These are phyloP conservation scores for Colletotrichum sp. DNA, from an alignment of 2,329 filamentous ascomycete genomes.

Conservation along the genomic window DNA sequence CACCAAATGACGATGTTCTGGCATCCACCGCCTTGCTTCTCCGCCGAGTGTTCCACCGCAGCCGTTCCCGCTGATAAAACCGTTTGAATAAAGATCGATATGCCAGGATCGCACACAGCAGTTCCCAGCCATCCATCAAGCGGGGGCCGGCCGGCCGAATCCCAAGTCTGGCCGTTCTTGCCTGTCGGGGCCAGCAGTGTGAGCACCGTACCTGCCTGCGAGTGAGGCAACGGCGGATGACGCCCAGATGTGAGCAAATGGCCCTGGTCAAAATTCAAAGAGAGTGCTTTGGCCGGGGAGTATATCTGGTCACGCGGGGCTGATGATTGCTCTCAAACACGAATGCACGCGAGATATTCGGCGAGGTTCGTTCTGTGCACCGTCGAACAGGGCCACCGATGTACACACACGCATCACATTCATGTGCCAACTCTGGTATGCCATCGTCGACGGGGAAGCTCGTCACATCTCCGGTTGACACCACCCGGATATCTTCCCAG, in stretches of 20 bases:
- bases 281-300: not conserved
- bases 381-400: not conserved
- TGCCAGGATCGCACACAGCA: not conserved
- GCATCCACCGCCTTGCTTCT: not conserved
- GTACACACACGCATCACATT: not conserved
- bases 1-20: not conserved
- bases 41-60: not conserved
- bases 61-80: conserved; percentile 1
- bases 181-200: not conserved
- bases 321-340: not conserved
- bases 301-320: not conserved
- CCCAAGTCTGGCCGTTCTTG: not conserved
- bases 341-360: not conserved
- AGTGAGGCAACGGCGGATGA: not conserved
- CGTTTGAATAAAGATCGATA: conserved; percentile 7
- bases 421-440: not conserved
- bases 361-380: not conserved
- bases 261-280: not conserved
- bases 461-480: not conserved
- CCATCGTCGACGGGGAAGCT: not conserved
- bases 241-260: not conserved
- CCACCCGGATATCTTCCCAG: not conserved
- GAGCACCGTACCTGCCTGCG: not conserved
- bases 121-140: not conserved
- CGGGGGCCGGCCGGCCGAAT: conserved; percentile 2